Evolutionary conservation across 768 basidiomycete species (phyloP).

Genomic region (Suillus plorans): DNA sequence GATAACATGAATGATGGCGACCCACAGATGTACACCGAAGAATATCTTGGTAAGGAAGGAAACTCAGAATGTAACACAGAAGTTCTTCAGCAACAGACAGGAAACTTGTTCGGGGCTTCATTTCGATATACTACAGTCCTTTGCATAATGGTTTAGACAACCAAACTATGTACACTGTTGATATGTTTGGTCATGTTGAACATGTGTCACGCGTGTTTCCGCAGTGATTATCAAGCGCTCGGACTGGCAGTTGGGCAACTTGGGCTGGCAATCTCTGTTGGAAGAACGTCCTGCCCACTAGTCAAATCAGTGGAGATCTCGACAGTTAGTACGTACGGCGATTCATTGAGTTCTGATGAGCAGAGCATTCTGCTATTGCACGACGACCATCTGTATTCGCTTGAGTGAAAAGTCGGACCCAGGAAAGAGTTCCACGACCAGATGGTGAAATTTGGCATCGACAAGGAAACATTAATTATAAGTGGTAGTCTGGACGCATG

Average conservation of each 20-base stretch:
- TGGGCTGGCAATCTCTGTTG: too few species aligned
- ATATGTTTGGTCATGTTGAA: too few species aligned
- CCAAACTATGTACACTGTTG: too few species aligned
- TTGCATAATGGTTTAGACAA: too few species aligned
- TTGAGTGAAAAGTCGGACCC: neutral
- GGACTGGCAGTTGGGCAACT: too few species aligned
- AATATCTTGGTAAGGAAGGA: neutral
- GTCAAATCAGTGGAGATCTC: too few species aligned
- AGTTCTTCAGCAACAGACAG: neutral
- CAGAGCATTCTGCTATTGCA: neutral
- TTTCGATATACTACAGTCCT: neutral
- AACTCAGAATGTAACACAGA: neutral
- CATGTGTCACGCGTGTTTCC: too few species aligned
- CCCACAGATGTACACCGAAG: neutral
- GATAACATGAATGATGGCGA: too few species aligned
- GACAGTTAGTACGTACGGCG: neutral
- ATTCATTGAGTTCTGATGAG: neutral
- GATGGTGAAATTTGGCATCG: neutral
- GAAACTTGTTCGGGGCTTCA: neutral
- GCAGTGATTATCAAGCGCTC: too few species aligned
- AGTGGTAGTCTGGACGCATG: neutral
- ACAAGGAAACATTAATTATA: neutral
- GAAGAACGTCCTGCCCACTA: too few species aligned
- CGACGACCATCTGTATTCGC: neutral
- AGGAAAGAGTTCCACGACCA: neutral